Base-by-base conservation (phyloP, 306 rosid genomes). In the Pachyrhizus erosus region DNA sequence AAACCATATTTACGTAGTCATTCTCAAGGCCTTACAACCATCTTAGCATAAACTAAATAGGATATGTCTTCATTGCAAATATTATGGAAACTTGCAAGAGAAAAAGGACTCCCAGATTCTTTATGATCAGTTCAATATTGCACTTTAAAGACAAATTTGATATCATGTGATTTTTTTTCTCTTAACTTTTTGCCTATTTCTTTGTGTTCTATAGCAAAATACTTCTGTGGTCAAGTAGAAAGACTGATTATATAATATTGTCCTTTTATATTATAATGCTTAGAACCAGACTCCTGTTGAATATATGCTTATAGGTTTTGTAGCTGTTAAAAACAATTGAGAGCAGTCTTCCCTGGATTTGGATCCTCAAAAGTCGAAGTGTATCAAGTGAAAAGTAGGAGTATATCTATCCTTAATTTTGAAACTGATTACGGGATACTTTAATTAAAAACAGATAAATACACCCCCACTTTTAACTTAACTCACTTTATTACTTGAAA, bases 271-370 rank as follows among this genome's bases (percentile, higher is more conserved):
- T 64, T 31, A 27, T 5, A 15, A 15, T 33, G 61, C 39, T 3
- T 34, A n/a, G 12, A 17, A n/a, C 46, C 71, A 9, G 46, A 34
- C 13, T 27, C 21, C 46, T 17, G 7, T 84, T 77, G 45, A 77
- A 13, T 31, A 62, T 54, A 74, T 55, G 88, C 82, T n/a, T n/a
- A n/a, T n/a, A n/a, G 26, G 42, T 55, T 34, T 18, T 73, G 49
- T 33, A 49, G 58, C 5, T 31, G 42, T 33, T 31, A 29, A 15
- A 29, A 29, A 14, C 21, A 29, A 62, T 29, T 27, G 70, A 29
- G 9, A 29, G 69, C 39, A 2, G 12, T 31, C 33, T 60, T 27
- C 67, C 18, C 14, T 13, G 20, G 69, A 26, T 61, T 61, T 14
- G 21, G 18, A 61, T 61, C 10, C 37, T 27, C 34, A 24, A 34